Conservation (phyloP, 352 stramenopile species). For the Phytopythium boreale region DNA sequence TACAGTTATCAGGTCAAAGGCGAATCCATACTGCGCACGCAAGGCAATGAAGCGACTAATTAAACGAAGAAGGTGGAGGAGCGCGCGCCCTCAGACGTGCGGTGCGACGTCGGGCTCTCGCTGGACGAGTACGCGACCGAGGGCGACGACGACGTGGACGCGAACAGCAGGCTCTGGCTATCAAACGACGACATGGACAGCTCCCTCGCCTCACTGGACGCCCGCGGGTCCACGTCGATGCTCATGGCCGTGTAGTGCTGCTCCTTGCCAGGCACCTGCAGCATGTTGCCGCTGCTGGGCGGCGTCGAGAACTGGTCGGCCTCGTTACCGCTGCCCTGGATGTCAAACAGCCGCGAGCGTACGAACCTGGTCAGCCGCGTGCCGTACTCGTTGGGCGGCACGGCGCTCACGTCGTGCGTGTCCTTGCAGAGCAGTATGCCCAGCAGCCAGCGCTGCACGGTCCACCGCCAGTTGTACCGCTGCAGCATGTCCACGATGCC, state of each 20-base stretch:
- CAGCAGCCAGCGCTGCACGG: conserved; percentile 73
- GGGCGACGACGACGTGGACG: conserved; percentile 39
- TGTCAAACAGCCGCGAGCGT: conserved; percentile 63
- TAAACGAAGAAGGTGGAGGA: conserved; percentile 63
- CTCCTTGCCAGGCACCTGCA: conserved; percentile 13
- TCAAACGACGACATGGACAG: conserved; percentile 48
- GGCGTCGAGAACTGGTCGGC: conserved; percentile 14
- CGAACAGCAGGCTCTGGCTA: conserved; percentile 29
- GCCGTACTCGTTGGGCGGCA: conserved; percentile 67
- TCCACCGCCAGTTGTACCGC: conserved; percentile 86
- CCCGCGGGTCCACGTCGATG: conserved; percentile 11
- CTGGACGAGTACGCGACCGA: conserved; percentile 62
- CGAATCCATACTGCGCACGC: neutral
- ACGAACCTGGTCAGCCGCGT: conserved; percentile 73
- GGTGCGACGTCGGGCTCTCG: conserved; percentile 41
- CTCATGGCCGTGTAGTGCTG: conserved; percentile 16
- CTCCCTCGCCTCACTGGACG: conserved; percentile 32
- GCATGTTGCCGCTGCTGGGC: conserved; percentile 12
- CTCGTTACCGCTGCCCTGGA: conserved; percentile 25
- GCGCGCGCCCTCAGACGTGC: conserved; percentile 15
- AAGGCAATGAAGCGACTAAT: neutral
- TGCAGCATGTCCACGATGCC: conserved; percentile 84
- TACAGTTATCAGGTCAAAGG: no score
- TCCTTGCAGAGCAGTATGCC: conserved; percentile 76
- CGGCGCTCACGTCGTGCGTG: conserved; percentile 76